phyloP scores from a whole-genome alignment of 2,329 filamentous ascomycete species.

The Apiospora aurea region DNA sequence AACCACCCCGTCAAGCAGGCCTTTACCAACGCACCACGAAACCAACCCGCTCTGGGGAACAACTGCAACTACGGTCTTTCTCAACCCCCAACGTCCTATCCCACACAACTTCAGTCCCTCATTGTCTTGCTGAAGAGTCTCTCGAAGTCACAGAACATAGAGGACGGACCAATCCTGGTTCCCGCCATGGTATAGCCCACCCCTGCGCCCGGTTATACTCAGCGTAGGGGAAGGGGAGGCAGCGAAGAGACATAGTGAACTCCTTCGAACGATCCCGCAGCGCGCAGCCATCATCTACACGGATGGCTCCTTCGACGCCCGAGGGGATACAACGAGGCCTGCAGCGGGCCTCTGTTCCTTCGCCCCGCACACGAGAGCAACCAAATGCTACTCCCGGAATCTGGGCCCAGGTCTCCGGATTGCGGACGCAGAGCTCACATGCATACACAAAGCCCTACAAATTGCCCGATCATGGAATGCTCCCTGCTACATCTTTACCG shows the following conservation, averaged over 20 bases:
- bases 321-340: not conserved
- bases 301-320: not conserved
- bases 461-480: not conserved
- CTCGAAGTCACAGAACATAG: not conserved
- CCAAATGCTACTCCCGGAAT: not conserved
- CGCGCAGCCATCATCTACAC: not conserved
- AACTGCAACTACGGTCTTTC: not conserved
- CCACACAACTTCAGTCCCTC: not conserved
- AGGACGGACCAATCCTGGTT: not conserved
- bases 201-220: not conserved
- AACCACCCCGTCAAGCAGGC: not conserved
- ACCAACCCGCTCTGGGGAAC: not conserved
- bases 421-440: slow-evolving; percentile 3
- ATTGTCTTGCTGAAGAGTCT: not conserved
- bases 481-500: not conserved
- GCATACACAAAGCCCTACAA: not conserved
- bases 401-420: not conserved
- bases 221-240: not conserved
- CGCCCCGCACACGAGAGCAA: not conserved
- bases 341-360: not conserved
- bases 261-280: not conserved
- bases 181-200: not conserved
- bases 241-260: not conserved
- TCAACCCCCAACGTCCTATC: not conserved
- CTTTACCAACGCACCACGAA: not conserved